Conservation (phyloP, 306 rosid species). For the Medicago arabica region DNA sequence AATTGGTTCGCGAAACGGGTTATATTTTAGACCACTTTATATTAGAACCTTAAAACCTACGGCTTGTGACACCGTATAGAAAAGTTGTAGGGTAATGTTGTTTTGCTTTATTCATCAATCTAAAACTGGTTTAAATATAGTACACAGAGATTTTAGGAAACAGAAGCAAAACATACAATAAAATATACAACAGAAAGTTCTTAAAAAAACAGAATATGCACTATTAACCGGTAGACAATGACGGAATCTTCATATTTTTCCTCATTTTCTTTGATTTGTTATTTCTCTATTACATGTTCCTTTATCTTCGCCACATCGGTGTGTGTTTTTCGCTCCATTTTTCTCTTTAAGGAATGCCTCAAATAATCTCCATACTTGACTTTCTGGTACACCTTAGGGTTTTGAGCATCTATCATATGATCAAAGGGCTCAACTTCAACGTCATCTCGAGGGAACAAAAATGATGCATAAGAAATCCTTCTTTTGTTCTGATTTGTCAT, state of each 20-base stretch:
- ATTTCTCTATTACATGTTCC: background rate
- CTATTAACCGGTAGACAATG: background rate
- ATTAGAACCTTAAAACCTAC: background rate
- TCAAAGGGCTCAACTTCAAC: conserved; percentile 49
- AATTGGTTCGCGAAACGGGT: too few species aligned
- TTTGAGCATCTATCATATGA: conserved; percentile 40
- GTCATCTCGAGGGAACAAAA: conserved; percentile 45
- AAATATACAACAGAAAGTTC: too few species aligned
- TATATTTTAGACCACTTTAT: too few species aligned
- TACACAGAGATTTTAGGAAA: background rate
- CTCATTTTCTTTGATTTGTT: background rate
- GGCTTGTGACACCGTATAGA: background rate
- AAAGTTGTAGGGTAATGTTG: background rate
- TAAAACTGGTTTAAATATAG: background rate
- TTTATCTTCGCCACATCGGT: conserved; percentile 30
- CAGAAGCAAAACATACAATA: background rate
- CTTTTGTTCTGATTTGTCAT: conserved; percentile 41
- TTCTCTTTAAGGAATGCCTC: conserved; percentile 43
- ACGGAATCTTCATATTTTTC: background rate
- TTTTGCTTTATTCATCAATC: background rate
- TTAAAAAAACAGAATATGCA: background rate
- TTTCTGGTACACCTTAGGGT: conserved; percentile 47
- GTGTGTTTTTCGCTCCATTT: conserved; percentile 53
- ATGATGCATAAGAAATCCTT: conserved; percentile 39
- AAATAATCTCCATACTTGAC: conserved; percentile 52